phyloP scores from a whole-genome alignment of 2,329 filamentous ascomycete genomes.

The Westerdykella sp. region DNA sequence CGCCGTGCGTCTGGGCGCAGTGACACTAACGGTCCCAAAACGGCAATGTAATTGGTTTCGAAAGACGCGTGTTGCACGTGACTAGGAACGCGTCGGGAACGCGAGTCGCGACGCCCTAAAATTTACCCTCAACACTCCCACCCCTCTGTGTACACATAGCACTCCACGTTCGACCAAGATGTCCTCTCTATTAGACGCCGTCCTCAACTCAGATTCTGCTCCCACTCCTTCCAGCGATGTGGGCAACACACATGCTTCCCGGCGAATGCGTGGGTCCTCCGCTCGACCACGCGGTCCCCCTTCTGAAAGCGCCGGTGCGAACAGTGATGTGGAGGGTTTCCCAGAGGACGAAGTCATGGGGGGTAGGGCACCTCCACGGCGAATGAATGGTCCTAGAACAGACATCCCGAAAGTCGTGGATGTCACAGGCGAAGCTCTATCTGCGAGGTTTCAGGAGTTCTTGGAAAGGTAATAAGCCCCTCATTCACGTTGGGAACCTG shows the following conservation, averaged over 20 bases:
- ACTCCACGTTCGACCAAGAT: conserved; percentile 29
- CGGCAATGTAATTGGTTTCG: no score
- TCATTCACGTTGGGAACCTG: background rate
- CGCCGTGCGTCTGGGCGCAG: no score
- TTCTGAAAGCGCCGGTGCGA: conserved; percentile 46
- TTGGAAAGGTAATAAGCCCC: conserved; percentile 58
- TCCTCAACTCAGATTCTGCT: conserved; percentile 44
- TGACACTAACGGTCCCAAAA: no score
- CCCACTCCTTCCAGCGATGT: conserved; percentile 34
- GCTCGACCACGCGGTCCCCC: conserved; percentile 51
- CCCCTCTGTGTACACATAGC: conserved; percentile 1
- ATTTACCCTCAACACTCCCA: background rate
- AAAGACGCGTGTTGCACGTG: no score
- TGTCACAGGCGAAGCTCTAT: conserved; percentile 65
- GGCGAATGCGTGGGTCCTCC: conserved; percentile 44
- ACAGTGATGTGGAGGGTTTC: conserved; percentile 54
- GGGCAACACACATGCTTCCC: conserved; percentile 32
- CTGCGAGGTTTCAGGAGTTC: conserved; percentile 72
- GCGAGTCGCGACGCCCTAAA: background rate
- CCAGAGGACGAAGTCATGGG: conserved; percentile 58
- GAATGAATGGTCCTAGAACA: conserved; percentile 42
- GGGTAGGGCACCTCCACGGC: conserved; percentile 37
- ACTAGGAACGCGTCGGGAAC: no score
- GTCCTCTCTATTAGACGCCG: conserved; percentile 49
- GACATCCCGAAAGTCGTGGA: conserved; percentile 70